Evolutionary conservation across 148 eudicot species (phyloP).

Genomic region (Chenopodium berlandieri): DNA sequence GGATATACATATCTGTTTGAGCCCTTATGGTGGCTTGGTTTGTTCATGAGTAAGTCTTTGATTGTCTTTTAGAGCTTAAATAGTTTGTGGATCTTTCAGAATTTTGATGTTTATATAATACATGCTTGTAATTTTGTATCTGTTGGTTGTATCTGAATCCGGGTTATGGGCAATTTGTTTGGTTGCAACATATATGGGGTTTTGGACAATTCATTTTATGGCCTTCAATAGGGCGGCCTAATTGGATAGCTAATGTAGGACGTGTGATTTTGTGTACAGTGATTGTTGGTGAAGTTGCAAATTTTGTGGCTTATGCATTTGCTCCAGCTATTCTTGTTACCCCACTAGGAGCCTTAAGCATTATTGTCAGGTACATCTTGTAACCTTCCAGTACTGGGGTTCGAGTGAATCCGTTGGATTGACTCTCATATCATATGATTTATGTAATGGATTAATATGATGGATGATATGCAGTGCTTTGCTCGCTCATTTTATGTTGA

Average conservation of each 20-base stretch:
- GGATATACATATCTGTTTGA: conserved; percentile 64
- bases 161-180: neutral
- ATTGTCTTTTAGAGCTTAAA: neutral
- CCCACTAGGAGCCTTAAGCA: conserved; percentile 75
- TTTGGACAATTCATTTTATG: neutral
- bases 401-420: neutral
- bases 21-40: conserved; percentile 83
- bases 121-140: neutral
- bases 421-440: neutral
- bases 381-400: neutral
- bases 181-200: neutral
- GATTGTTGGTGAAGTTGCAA: conserved; percentile 70
- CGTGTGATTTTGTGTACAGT: conserved; percentile 32
- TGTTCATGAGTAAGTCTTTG: conserved; percentile 56
- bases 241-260: neutral
- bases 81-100: neutral
- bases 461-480: conserved; percentile 44
- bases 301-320: conserved; percentile 78
- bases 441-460: neutral
- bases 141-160: neutral
- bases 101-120: neutral
- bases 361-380: conserved; percentile 52
- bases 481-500: conserved; percentile 58
- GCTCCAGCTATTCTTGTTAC: conserved; percentile 80
- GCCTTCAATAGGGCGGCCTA: too few species aligned